Conservation (phyloP, 805 yeast species). For the Myxozyma udenii region DNA sequence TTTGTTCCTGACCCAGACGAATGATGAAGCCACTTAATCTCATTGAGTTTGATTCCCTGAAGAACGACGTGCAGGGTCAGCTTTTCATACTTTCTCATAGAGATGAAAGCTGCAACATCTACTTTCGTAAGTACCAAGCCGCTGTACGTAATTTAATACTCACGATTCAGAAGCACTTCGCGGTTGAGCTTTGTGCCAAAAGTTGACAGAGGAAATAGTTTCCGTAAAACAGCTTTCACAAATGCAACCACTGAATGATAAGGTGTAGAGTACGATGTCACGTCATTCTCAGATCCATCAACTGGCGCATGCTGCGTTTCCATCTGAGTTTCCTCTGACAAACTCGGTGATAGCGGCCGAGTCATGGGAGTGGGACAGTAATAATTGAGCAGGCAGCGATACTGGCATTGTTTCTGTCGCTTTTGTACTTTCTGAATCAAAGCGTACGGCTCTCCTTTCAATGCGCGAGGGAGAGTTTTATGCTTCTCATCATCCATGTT, state of each 20-base stretch:
- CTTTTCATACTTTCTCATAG: constrained; percentile 41
- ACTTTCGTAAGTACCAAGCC: neutral
- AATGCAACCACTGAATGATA: constrained; percentile 12
- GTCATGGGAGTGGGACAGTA: too few species aligned
- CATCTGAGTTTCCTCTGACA: too few species aligned
- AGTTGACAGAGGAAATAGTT: constrained; percentile 11
- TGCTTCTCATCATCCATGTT: neutral
- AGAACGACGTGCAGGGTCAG: constrained; percentile 40
- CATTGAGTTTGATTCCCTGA: constrained; percentile 42
- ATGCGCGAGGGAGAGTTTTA: constrained; percentile 5
- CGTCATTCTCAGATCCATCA: neutral
- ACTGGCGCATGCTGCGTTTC: too few species aligned
- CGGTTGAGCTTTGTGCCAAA: constrained; percentile 10
- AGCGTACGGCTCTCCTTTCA: constrained; percentile 18
- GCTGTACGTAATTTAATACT: neutral
- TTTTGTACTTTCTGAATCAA: constrained; percentile 9
- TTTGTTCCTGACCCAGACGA: constrained; percentile 11
- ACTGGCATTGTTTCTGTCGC: constrained; percentile 4
- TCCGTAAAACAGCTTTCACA: constrained; percentile 3
- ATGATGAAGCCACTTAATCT: constrained; percentile 57
- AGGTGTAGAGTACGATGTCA: neutral
- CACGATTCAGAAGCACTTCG: constrained; percentile 3
- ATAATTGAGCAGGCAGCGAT: constrained; percentile 4
- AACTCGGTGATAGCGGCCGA: too few species aligned
- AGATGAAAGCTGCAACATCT: constrained; percentile 37